Conservation (phyloP, 148 eudicot species). For the Cornus suecica region DNA sequence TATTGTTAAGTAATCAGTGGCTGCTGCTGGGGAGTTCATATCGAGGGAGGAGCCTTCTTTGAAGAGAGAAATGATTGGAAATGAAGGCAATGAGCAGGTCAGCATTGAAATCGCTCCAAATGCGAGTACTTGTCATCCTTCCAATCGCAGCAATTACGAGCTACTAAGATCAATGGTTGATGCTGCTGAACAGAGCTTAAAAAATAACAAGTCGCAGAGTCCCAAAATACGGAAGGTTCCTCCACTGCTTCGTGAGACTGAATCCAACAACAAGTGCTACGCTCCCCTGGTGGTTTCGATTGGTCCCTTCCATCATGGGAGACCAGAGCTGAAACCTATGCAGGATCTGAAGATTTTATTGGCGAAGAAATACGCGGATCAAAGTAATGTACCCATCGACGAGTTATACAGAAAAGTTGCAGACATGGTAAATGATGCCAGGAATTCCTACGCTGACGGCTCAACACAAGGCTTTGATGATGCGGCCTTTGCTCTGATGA, state of each 20-base stretch:
- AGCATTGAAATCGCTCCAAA: neutral
- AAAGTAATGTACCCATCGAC: neutral
- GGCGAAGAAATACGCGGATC: neutral
- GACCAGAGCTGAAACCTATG: conserved; percentile 6
- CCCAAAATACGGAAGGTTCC: conserved; percentile 14
- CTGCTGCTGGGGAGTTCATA: neutral
- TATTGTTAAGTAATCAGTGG: neutral
- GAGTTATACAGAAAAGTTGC: neutral
- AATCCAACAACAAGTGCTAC: neutral
- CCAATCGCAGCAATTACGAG: neutral
- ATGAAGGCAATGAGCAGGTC: neutral
- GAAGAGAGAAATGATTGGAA: neutral
- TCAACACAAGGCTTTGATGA: neutral
- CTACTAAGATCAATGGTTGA: neutral
- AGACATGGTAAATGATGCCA: neutral
- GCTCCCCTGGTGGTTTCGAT: conserved; percentile 18
- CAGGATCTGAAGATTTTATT: conserved; percentile 12
- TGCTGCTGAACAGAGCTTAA: neutral
- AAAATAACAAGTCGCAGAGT: neutral
- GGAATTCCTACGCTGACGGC: conserved; percentile 11
- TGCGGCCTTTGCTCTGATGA: conserved; percentile 2
- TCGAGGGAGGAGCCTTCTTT: neutral
- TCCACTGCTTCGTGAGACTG: no score
- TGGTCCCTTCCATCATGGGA: conserved; percentile 22
- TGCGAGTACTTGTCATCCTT: neutral